Percentiles rank a stretch among this genome's conserved stretches.
Conservation (phyloP, 352 stramenopile genomes). For the Albugo candida region DNA sequence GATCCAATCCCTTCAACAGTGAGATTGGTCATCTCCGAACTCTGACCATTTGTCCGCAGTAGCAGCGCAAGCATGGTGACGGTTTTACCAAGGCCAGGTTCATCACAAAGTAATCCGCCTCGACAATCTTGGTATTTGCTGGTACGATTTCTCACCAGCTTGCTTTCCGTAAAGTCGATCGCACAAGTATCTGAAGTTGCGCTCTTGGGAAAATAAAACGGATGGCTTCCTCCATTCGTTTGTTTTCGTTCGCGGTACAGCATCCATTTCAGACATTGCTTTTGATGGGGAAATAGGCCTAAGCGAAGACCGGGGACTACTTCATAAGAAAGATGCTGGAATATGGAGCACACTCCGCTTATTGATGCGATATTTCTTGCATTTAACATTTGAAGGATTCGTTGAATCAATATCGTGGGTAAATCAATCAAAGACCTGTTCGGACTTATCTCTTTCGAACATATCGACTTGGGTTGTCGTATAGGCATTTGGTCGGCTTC, state of each 20-base stretch:
- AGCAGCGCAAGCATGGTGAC: slow-evolving; percentile 73
- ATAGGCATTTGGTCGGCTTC: slow-evolving; percentile 43
- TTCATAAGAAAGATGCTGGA: slow-evolving; percentile 69
- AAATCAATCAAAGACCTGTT: slow-evolving; percentile 43
- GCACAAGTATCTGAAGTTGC: slow-evolving; percentile 14
- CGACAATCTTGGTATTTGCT: slow-evolving; percentile 19
- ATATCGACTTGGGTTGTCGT: slow-evolving; percentile 41
- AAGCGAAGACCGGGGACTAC: slow-evolving; percentile 57
- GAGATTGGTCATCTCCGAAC: background rate
- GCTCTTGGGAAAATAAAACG: slow-evolving; percentile 26
- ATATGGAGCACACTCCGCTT: slow-evolving; percentile 42
- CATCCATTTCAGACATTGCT: slow-evolving; percentile 59
- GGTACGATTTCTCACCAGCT: slow-evolving; percentile 11
- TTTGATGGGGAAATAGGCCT: slow-evolving; percentile 52
- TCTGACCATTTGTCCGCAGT: slow-evolving; percentile 48
- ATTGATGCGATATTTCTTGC: slow-evolving; percentile 34
- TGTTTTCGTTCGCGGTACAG: slow-evolving; percentile 25
- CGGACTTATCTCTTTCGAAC: slow-evolving; percentile 16
- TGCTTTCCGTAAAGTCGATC: slow-evolving; percentile 21
- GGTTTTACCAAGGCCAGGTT: slow-evolving; percentile 69
- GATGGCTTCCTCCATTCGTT: slow-evolving; percentile 10
- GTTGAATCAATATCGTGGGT: slow-evolving; percentile 30
- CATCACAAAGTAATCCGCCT: slow-evolving; percentile 65
- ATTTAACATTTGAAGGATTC: slow-evolving; percentile 35
- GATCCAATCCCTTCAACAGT: background rate